These are phyloP conservation scores for Daldinia sp. DNA, from an alignment of 2,329 filamentous ascomycete species.

Conservation along the genomic window DNA sequence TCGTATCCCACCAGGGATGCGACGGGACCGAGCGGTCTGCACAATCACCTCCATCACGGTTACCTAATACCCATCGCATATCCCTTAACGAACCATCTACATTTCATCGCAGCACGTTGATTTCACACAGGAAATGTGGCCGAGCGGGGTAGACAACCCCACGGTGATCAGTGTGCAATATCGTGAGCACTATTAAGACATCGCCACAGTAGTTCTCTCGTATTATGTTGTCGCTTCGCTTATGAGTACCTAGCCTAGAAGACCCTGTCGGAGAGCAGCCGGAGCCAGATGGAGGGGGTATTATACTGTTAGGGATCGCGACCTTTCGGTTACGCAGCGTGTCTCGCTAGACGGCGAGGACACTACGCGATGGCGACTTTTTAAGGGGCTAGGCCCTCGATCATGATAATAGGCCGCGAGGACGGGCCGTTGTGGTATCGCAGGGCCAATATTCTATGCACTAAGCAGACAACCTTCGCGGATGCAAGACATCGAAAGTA, in stretches of 20 bases:
- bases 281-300: constrained; percentile 26
- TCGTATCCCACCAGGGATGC: constrained; percentile 17
- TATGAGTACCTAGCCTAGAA: constrained; percentile 14
- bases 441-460: constrained; percentile 37
- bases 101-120: not conserved
- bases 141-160: constrained; percentile 29
- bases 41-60: constrained; percentile 2
- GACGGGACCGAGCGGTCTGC: constrained; percentile 4
- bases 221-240: constrained; percentile 20
- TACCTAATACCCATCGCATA: constrained; percentile 4
- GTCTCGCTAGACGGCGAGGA: constrained; percentile 22
- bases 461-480: constrained; percentile 12
- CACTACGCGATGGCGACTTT: constrained; percentile 31
- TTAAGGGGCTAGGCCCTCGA: constrained; percentile 2
- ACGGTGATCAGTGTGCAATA: constrained; percentile 15
- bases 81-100: not conserved
- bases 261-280: not conserved
- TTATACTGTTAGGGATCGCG: constrained; percentile 38
- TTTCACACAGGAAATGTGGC: constrained; percentile 3
- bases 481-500: constrained; percentile 12
- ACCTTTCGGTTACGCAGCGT: constrained; percentile 17
- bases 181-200: constrained; percentile 13
- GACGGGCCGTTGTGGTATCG: constrained; percentile 23
- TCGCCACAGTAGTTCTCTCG: constrained; percentile 32
- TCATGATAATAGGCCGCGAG: constrained; percentile 15